Evolutionary conservation across 1,139 yeast species (phyloP), one percentile per base, ranked within the genome.

Genomic region (Wickerhamiella infanticola): DNA sequence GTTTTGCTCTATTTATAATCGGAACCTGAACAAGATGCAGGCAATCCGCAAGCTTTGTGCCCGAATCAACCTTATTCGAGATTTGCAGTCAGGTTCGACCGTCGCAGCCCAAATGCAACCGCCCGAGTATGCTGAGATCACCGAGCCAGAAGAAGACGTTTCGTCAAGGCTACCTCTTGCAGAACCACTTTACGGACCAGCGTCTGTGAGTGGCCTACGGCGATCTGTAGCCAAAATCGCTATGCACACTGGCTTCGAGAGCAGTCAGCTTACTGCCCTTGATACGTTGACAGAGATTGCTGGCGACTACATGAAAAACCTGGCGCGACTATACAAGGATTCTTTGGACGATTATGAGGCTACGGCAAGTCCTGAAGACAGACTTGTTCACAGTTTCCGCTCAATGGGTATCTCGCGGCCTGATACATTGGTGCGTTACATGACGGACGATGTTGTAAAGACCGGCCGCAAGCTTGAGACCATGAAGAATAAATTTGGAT

Each of bases 231-330:
- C 88, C 13, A 85, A 86, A 50, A 67, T 93, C 26, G 78, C 85
- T 1, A 90, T 90, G 97, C 83, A 85, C 47, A 80, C 83, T 35
- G 99, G 99, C 0, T 93, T 84, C 66, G 97, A 93, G 64, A 70
- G 80, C 1, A 75, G 94, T 0, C 85, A 84, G 53, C 75, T 81
- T 9, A 68, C 72, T 49, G 96, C 97, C 1, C 72, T 84, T 25
- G 82, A 83, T 50, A 74, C 86, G 2, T 64, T 93, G 47, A 76
- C 96, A 0, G 94, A 86, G 55, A 65, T 90, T 38, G 93, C 96
- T 0, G 90, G 83, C 41, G 79, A 74, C 49, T 88, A 83, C 58
- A 59, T 93, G 63, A 70, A 77, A 36, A 86, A 84, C 58, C 66
- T 90, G 44, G 83, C 83, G 11, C 75, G 73, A 53, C 75, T 93